Percentiles rank a stretch among this genome's conserved stretches.
These are phyloP conservation scores for Plasmodium fragile DNA, from an alignment of 169 alveolate genomes.

Conservation along the genomic window DNA sequence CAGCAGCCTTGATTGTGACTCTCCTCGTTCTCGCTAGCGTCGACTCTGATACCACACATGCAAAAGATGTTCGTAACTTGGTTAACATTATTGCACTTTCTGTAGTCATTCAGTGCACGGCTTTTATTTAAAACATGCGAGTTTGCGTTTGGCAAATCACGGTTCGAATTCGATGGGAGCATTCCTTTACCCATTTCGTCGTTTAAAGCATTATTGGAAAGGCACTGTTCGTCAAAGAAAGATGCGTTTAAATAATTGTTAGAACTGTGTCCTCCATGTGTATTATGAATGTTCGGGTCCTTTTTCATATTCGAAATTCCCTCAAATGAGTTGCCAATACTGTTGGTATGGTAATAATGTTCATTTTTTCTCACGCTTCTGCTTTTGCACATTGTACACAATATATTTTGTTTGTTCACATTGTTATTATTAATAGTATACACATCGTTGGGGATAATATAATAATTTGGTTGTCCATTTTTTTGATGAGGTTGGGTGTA, in stretches of 20 bases:
- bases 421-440: not conserved
- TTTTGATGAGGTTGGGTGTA: not conserved
- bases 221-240: not conserved
- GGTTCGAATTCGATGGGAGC: not conserved
- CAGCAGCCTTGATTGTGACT: not conserved
- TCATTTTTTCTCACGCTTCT: not conserved
- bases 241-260: not conserved
- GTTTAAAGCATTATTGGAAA: not conserved
- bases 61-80: not conserved
- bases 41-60: not conserved
- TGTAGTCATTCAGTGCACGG: not conserved
- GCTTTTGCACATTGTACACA: not conserved
- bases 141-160: not conserved
- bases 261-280: not conserved
- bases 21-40: not conserved
- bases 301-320: not conserved
- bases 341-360: not conserved
- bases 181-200: not conserved
- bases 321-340: not conserved
- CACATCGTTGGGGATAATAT: not conserved
- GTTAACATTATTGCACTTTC: not conserved
- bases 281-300: not conserved
- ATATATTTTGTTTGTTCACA: not conserved
- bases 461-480: not conserved
- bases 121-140: not conserved